Base-by-base conservation (phyloP, 257 asterid genomes). In the Leptodermis oblonga region DNA sequence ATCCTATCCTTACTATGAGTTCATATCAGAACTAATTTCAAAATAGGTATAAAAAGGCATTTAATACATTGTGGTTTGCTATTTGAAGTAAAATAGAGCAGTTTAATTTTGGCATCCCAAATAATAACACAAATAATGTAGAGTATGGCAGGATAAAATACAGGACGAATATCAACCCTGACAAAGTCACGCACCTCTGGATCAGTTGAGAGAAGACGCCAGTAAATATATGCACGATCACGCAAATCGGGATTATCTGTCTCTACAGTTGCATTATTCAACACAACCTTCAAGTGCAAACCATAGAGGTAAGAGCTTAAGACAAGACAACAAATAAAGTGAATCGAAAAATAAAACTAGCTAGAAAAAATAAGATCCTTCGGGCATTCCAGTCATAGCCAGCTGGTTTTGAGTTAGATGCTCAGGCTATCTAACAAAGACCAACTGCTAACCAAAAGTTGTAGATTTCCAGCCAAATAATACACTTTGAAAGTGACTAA, bases 141-240 rank as follows among this genome's bases (percentile, higher is more conserved):
- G 41, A 63, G 64, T 51, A 34, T 11, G 25, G 41, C 11, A 8
- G 46, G 0, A 26, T 51, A 7, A 41, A 11, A 54, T 12, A 41
- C 20, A 70, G 18, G 59, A 34, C 3, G 45, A 51, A 30, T 30
- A 58, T 70, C 48, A 22, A 33, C 45, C 20, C n/a, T 17, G 48
- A 31, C 25, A 22, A 39, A 67, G 62, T 28, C 56, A 34, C 87
- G 48, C 77, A 94, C 99, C 98, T 94, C 99, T 8, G 99, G 99
- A 76, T 94, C 99, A 56, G 99, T 89, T 67, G 99, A 94, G 55
- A 94, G 96, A 76, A 94, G 97, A 58, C 99, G 98, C 99, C 99
- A 94, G 78, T 94, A 94, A 75, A 94, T 94, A 78, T 94, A 94
- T 45, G 99, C 99, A 72, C 99, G 97, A 80, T 94, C 99, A 71